Evolutionary conservation across 108 stramenopile species (phyloP), one percentile per base, ranked within the genome.

Genomic region (Nannochloropsis gaditana): DNA sequence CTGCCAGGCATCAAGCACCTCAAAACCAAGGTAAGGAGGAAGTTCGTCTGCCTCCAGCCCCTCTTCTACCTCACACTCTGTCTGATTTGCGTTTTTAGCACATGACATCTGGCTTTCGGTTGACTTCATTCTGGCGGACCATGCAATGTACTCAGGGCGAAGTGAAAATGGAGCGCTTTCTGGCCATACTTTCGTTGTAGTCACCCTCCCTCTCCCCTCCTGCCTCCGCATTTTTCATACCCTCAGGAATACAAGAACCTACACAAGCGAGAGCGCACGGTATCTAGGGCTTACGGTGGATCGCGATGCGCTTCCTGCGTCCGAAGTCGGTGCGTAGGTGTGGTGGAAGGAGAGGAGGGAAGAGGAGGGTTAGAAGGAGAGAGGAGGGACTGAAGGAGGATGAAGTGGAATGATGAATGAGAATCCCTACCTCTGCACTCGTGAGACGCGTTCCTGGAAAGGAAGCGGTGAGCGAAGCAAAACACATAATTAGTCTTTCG

Each of bases 221-320:
- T 83, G 9, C 44, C 44, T 45, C 21, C 43, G 3, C 43, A 83
- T 3, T 90, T 85, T 86, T 92, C 85, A 90, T 89, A 87, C 89
- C 81, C 87, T 11, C 89, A 87, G 87, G 85, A 89, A 73, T 85
- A 85, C 91, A 84, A 89, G 84, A 91, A 91, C 85, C 47, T 93
- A 42, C 95, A 96, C 91, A 96, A 97, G 95, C 90, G 97, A 88
- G 95, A 99, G 90, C 94, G 95, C 83, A 99, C 98, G 82, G 99
- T 99, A 11, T 93, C 93, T 21, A 95, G 99, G 85, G 95, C 96
- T 44, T 99, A 99, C 89, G 99, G 99, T 50, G 99, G 99, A 43
- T 90, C 93, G 80, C 87, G 86, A 83, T 97, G 96, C 92, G 95
- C 91, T 80, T 82, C 81, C 44, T 98, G 97, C 91, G 96, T 99